A percentile compares a stretch with the other conserved stretches of the same genome.
phyloP scores from a whole-genome alignment of 2,329 filamentous ascomycete genomes.

The Beauveria sp. region DNA sequence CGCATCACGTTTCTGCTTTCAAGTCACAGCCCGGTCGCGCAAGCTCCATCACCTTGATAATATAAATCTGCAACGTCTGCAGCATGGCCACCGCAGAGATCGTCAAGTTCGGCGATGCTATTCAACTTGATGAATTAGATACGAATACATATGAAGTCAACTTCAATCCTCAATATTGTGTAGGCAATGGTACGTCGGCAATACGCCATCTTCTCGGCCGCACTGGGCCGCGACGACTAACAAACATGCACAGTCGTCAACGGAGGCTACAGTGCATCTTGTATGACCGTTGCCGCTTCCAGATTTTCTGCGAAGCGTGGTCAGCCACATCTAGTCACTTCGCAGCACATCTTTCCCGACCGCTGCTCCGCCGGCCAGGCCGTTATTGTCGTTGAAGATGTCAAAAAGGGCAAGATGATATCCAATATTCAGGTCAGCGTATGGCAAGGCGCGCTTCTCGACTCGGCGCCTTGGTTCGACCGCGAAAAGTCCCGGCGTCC shows the following conservation, averaged over 20 bases:
- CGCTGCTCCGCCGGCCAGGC: constrained; percentile 26
- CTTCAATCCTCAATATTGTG: constrained; percentile 17
- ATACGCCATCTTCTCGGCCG: background rate
- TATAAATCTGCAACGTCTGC: background rate
- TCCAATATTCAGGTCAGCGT: constrained; percentile 30
- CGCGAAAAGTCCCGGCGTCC: constrained; percentile 19
- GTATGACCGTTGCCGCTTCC: constrained; percentile 25
- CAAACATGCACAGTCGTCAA: constrained; percentile 25
- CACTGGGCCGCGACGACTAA: background rate
- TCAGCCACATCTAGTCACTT: constrained; percentile 27
- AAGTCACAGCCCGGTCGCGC: background rate
- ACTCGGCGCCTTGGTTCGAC: constrained; percentile 24
- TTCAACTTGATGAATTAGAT: constrained; percentile 17
- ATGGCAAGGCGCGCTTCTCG: constrained; percentile 25
- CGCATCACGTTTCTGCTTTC: background rate
- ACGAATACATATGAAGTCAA: constrained; percentile 19
- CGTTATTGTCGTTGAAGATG: constrained; percentile 25
- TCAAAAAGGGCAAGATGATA: constrained; percentile 28
- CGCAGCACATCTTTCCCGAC: constrained; percentile 29
- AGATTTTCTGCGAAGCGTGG: constrained; percentile 16
- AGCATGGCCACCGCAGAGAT: background rate
- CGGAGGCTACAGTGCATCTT: constrained; percentile 31
- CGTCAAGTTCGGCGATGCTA: constrained; percentile 16
- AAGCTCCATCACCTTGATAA: background rate
- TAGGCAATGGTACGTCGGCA: constrained; percentile 18